Percentiles rank a stretch among this genome's conserved stretches.
These are phyloP conservation scores for Spergularia azorica DNA, from an alignment of 179 eudicot species.

Conservation along the genomic window DNA sequence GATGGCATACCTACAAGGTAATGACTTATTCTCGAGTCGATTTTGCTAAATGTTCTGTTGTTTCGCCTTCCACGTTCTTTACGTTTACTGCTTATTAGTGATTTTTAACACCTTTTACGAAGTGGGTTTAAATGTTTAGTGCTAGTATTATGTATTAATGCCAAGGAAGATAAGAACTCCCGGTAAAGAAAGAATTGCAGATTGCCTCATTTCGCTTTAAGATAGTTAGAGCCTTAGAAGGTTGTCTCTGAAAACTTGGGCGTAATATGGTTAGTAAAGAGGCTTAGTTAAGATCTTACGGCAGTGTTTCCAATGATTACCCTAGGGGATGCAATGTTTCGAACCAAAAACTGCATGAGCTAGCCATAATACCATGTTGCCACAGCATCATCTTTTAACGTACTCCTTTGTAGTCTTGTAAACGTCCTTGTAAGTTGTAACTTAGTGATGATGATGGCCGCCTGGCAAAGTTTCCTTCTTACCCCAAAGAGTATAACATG, in stretches of 20 bases:
- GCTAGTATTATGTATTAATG: too few species aligned
- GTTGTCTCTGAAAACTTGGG: neutral
- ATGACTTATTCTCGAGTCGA: neutral
- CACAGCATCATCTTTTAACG: neutral
- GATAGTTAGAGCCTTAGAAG: neutral
- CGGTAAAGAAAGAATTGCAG: neutral
- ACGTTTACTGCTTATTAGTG: neutral
- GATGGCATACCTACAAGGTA: conserved; percentile 24
- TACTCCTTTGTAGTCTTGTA: neutral
- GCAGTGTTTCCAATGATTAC: neutral
- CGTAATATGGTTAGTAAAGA: neutral
- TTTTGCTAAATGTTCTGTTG: neutral
- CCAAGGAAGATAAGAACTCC: neutral
- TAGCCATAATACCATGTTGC: neutral
- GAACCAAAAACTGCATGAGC: neutral
- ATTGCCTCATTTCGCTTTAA: neutral
- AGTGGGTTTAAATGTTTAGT: too few species aligned
- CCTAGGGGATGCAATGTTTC: neutral
- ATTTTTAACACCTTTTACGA: too few species aligned
- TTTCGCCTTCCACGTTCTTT: neutral
- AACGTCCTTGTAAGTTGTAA: neutral
- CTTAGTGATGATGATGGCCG: neutral
- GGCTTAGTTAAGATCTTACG: neutral
- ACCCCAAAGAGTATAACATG: neutral
- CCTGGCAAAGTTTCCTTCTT: neutral